Conservation (phyloP, 1,284 basidiomycete genomes). For the Cryptococcus deneoformans region DNA sequence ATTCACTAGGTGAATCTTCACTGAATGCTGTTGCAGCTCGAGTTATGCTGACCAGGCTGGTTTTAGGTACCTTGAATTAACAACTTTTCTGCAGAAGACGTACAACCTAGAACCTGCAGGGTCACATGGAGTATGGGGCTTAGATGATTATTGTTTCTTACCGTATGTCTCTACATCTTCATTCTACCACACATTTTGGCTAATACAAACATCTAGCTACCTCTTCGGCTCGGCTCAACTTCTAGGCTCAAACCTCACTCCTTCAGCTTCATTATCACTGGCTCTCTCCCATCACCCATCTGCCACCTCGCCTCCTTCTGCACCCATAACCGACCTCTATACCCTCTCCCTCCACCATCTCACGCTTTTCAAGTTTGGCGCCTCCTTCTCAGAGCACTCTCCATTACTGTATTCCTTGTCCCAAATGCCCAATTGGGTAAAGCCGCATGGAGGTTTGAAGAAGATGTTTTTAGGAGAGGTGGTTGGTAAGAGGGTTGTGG, state of each 20-base stretch:
- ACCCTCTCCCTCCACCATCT: slow-evolving; percentile 78
- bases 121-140: slow-evolving; percentile 96
- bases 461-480: slow-evolving; percentile 99
- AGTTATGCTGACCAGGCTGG: slow-evolving; percentile 15
- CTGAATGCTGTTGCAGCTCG: neutral
- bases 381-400: slow-evolving; percentile 85
- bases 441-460: slow-evolving; percentile 83
- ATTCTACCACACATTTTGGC: neutral
- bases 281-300: slow-evolving; percentile 13
- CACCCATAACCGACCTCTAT: slow-evolving; percentile 63
- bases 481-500: slow-evolving; percentile 91
- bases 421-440: slow-evolving; percentile 78
- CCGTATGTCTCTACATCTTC: slow-evolving; percentile 74
- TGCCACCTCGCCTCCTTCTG: slow-evolving; percentile 12
- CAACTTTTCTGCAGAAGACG: slow-evolving; percentile 81
- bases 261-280: slow-evolving; percentile 22
- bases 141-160: slow-evolving; percentile 91
- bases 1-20: slow-evolving; percentile 40
- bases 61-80: slow-evolving; percentile 72
- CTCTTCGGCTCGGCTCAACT: neutral
- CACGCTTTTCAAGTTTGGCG: slow-evolving; percentile 71
- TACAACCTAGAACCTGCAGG: slow-evolving; percentile 95
- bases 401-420: slow-evolving; percentile 87
- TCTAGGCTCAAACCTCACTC: slow-evolving; percentile 25
- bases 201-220: neutral